phyloP scores from a whole-genome alignment of 148 eudicot genomes.

The Fagopyrum homotropicum region DNA sequence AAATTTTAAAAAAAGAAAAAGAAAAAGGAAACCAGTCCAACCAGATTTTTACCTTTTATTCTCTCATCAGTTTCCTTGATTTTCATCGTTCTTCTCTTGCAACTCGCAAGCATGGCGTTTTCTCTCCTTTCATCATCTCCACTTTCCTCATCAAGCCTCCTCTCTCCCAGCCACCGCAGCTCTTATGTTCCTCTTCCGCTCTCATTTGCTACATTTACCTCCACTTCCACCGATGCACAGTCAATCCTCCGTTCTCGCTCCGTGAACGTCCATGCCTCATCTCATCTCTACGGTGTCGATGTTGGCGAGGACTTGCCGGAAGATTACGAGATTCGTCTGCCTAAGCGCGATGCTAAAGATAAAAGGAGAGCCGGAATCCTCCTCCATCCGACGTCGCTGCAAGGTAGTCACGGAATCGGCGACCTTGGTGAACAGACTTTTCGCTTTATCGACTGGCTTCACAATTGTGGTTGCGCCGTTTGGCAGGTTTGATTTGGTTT shows the following conservation, averaged over 20 bases:
- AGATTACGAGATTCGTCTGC: constrained; percentile 50
- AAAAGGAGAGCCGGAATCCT: constrained; percentile 76
- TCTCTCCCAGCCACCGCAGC: neutral
- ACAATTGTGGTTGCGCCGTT: constrained; percentile 66
- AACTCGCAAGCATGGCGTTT: constrained; percentile 9
- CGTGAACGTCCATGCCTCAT: neutral
- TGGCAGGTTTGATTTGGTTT: constrained; percentile 64
- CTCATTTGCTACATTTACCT: constrained; percentile 4
- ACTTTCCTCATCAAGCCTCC: constrained; percentile 6
- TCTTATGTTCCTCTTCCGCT: neutral
- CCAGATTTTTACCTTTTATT: neutral
- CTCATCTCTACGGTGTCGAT: constrained; percentile 13
- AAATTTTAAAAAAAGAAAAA: neutral
- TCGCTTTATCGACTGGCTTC: constrained; percentile 79
- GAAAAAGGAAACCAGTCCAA: neutral
- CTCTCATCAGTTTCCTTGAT: neutral
- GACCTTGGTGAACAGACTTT: constrained; percentile 71
- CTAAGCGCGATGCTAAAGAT: constrained; percentile 19
- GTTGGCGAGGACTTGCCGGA: constrained; percentile 75
- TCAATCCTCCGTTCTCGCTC: neutral
- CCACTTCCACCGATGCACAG: neutral
- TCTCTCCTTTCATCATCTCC: constrained; percentile 9
- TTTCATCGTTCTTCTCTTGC: neutral
- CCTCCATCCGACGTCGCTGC: constrained; percentile 91
- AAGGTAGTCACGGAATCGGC: constrained; percentile 75